These are phyloP conservation scores for Talaromyces nanjingensis DNA, from an alignment of 495 filamentous ascomycete genomes.

Conservation along the genomic window DNA sequence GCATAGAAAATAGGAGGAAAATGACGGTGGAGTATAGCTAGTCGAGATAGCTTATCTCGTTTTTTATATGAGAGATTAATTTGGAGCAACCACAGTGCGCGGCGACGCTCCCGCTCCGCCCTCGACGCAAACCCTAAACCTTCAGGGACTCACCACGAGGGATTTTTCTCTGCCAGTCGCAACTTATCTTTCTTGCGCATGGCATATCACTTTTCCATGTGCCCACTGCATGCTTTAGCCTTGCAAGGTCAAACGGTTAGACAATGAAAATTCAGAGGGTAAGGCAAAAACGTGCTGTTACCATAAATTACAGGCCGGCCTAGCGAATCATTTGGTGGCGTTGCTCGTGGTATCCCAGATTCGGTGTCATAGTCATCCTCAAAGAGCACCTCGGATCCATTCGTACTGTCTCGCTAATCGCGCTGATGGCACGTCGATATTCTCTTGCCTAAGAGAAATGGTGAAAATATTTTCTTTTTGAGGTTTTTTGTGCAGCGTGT, in stretches of 20 bases:
- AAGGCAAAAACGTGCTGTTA: neutral
- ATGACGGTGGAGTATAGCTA: neutral
- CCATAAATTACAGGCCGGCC: neutral
- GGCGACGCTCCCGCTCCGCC: neutral
- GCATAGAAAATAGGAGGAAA: neutral
- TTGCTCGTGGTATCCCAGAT: neutral
- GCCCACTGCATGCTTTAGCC: neutral
- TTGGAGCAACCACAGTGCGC: slow-evolving; percentile 5
- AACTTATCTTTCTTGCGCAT: neutral
- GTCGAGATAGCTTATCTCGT: neutral
- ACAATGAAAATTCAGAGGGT: neutral
- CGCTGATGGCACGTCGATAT: neutral
- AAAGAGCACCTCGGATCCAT: neutral
- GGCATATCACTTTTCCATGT: neutral
- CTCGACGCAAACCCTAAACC: neutral
- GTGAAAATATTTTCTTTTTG: neutral
- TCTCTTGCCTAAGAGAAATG: neutral
- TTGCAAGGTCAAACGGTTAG: neutral
- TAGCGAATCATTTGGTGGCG: neutral
- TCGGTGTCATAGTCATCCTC: neutral
- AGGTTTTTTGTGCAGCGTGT: neutral
- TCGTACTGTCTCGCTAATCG: neutral
- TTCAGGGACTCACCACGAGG: neutral
- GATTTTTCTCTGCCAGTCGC: neutral
- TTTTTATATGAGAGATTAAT: slow-evolving; percentile 12